phyloP scores from a whole-genome alignment of 73 alveolate genomes.

The Stentor coeruleus region DNA sequence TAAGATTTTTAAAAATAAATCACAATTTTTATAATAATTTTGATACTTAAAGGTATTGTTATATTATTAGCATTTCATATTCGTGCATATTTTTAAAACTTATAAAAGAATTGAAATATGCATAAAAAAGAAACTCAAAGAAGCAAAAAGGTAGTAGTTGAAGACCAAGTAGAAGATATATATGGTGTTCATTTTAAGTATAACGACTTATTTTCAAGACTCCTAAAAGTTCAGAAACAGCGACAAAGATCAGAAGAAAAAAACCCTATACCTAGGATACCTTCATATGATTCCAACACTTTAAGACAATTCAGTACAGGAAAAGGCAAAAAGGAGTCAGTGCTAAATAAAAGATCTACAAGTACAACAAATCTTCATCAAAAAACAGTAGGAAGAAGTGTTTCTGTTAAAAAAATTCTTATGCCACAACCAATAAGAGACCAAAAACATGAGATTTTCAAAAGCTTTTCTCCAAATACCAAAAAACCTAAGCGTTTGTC shows the following conservation, averaged over 20 bases:
- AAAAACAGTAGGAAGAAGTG: not conserved
- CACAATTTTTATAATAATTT: no score
- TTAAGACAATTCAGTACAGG: not conserved
- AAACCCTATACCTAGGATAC: not conserved
- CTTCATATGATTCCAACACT: not conserved
- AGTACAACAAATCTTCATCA: not conserved
- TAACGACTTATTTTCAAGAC: not conserved
- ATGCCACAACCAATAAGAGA: not conserved
- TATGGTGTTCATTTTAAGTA: conserved; percentile 23
- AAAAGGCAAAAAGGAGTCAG: not conserved
- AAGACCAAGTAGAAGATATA: not conserved
- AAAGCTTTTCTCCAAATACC: not conserved
- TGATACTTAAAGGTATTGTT: no score
- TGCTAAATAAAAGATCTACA: not conserved
- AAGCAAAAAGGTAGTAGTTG: not conserved
- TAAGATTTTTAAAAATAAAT: no score
- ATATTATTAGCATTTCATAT: no score
- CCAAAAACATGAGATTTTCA: not conserved
- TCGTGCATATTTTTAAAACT: no score
- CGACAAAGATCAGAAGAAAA: conserved; percentile 4
- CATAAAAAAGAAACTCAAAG: not conserved
- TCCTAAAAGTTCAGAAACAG: not conserved
- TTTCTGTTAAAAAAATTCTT: not conserved
- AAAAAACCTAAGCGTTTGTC: not conserved
- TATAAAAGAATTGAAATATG: no score